These are phyloP conservation scores for Trichoderma gracile DNA, from an alignment of 2,329 filamentous ascomycete genomes.

Conservation along the genomic window DNA sequence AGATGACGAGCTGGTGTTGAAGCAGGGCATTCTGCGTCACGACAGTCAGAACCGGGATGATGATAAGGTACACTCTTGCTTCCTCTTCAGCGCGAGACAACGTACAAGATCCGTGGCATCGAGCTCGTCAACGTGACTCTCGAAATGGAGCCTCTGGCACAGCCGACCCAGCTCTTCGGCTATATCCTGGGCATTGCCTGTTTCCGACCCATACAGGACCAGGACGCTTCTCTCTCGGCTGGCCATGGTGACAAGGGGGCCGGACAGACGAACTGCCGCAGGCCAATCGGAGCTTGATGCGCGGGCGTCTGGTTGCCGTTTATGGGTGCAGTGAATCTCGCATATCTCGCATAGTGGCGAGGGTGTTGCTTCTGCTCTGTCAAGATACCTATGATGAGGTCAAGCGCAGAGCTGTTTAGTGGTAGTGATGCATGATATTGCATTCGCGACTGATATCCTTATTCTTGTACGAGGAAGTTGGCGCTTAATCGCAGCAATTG, in stretches of 20 bases:
- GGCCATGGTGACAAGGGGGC: constrained; percentile 31
- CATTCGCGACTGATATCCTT: neutral
- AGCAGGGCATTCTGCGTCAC: constrained; percentile 50
- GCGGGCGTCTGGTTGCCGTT: neutral
- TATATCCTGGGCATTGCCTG: constrained; percentile 88
- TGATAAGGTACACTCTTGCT: neutral
- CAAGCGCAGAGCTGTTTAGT: neutral
- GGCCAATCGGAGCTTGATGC: neutral
- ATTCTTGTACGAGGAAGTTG: neutral
- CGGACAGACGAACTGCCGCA: neutral
- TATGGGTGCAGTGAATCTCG: neutral
- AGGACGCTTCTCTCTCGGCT: constrained; percentile 51
- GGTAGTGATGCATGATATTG: too few species aligned
- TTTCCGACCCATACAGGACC: constrained; percentile 91
- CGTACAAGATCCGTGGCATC: constrained; percentile 74
- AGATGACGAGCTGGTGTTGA: constrained; percentile 63
- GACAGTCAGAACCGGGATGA: neutral
- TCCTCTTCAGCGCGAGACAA: constrained; percentile 25
- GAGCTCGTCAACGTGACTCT: constrained; percentile 73
- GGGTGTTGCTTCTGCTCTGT: neutral
- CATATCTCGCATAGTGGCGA: neutral
- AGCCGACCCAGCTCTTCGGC: constrained; percentile 79
- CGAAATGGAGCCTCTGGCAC: constrained; percentile 76
- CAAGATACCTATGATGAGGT: too few species aligned
- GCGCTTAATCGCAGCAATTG: neutral